Evolutionary conservation across 768 basidiomycete genomes (phyloP), one percentile per base, ranked within the genome.

Genomic region (Trametes cubensis): DNA sequence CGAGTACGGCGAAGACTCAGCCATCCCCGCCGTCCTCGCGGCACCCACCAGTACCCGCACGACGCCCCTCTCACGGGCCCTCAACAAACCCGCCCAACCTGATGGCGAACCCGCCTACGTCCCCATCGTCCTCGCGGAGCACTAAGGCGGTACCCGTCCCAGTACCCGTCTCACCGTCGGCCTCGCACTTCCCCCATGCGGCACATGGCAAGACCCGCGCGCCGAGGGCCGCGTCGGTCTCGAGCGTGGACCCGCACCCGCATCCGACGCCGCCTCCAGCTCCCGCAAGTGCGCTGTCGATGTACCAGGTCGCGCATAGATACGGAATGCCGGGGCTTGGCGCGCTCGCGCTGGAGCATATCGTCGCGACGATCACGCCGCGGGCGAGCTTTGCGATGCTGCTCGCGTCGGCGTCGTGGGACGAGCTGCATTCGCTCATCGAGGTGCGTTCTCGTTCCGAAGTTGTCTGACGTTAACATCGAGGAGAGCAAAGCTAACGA

Each of bases 251-350:
- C 68, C 90, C 90, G 3, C 88, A 93, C 71, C 74, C 81, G 0
- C 90, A 92, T 67, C 90, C 90, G 11, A 83, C 85, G 0, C 76
- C 83, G 6, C 65, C 81, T 4, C 88, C 87, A 7, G 73, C 77
- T 4, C 84, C 89, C 17, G 89, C 89, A 14, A 89, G 88, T 23
- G 89, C 90, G 2, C 72, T 93, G 50, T 84, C 85, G 0, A 82
- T 92, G 66, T 93, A 90, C 74, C 87, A 88, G 65, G 80, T 90
- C 13, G 87, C 89, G 4, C 89, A 93, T 75, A 81, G 89, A 54
- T 93, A 92, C 73, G 76, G 76, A 2, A 85, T 93, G 78, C 83
- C 84, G 4, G 81, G 79, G 8, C 79, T 93, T 23, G 83, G 84
- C n/a, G 69, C 77, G 21, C 79, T 91, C 23, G 88, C 90, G 7